These are phyloP conservation scores for Fusarium coffeatum DNA, from an alignment of 2,329 filamentous ascomycete genomes.

Conservation along the genomic window DNA sequence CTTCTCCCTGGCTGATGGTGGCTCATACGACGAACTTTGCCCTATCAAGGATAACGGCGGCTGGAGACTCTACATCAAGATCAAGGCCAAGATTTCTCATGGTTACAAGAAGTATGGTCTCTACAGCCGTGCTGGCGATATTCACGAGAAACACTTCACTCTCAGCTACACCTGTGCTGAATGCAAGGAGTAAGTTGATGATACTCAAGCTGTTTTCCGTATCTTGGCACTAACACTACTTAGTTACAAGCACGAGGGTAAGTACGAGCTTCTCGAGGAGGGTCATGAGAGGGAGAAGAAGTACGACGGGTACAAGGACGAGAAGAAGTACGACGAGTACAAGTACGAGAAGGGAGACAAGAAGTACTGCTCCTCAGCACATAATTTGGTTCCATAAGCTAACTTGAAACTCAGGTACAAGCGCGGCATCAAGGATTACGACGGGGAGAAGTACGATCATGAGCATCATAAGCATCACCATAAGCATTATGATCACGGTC, in stretches of 20 bases:
- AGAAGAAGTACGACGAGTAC: neutral
- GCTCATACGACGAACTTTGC: slow-evolving; percentile 43
- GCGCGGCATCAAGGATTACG: neutral
- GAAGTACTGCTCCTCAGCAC: neutral
- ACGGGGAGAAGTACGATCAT: neutral
- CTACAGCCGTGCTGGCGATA: slow-evolving; percentile 39
- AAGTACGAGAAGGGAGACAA: slow-evolving; percentile 1
- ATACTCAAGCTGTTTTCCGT: rapidly evolving
- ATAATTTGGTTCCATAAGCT: neutral
- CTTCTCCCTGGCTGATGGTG: slow-evolving; percentile 42
- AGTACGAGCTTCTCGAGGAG: slow-evolving; percentile 26
- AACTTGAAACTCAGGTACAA: slow-evolving; percentile 1
- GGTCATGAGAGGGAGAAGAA: neutral
- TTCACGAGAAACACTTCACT: slow-evolving; percentile 44
- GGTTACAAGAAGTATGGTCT: slow-evolving; percentile 41
- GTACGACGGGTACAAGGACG: slow-evolving; percentile 1
- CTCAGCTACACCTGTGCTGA: slow-evolving; percentile 46
- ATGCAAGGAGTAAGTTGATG: slow-evolving; percentile 38
- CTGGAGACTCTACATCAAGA: slow-evolving; percentile 46
- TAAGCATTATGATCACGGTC: neutral
- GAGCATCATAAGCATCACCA: slow-evolving; percentile 8
- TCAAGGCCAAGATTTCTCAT: slow-evolving; percentile 41
- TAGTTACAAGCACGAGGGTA: slow-evolving; percentile 22
- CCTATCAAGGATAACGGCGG: slow-evolving; percentile 43
- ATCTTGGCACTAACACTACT: neutral